Percentiles rank a stretch among this genome's conserved stretches.
Conservation (phyloP, 768 basidiomycete genomes). For the Boletus reticulatus region DNA sequence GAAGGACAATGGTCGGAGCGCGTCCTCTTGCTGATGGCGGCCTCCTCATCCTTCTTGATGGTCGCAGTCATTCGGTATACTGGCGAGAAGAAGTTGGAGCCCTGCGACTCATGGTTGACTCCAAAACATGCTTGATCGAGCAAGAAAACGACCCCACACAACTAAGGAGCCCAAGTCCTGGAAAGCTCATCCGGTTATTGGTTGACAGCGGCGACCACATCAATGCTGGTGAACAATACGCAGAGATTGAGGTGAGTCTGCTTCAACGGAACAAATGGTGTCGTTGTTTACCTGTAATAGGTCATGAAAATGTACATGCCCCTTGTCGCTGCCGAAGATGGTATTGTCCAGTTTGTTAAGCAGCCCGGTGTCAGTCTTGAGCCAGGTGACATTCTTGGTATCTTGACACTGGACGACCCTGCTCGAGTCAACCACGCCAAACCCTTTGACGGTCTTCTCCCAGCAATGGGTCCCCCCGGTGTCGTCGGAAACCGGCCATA, state of each 20-base stretch:
- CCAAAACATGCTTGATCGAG: constrained; percentile 97
- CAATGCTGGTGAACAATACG: constrained; percentile 94
- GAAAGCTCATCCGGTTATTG: constrained; percentile 92
- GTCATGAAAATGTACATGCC: constrained; percentile 99
- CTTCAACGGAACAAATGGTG: neutral
- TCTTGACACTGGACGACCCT: constrained; percentile 94
- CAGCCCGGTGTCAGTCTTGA: constrained; percentile 97
- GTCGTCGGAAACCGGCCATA: constrained; percentile 88
- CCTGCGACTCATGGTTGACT: constrained; percentile 87
- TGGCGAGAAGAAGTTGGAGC: constrained; percentile 99
- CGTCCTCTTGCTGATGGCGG: constrained; percentile 94
- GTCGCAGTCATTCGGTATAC: constrained; percentile 95
- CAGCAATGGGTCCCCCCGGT: constrained; percentile 80
- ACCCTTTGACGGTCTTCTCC: constrained; percentile 94
- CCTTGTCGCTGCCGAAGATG: constrained; percentile 90
- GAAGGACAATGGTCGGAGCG: constrained; percentile 87
- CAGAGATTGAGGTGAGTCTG: constrained; percentile 85
- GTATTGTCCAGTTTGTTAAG: constrained; percentile 93
- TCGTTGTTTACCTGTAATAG: constrained; percentile 33
- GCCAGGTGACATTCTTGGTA: constrained; percentile 96
- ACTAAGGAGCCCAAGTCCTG: constrained; percentile 91
- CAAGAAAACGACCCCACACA: constrained; percentile 99
- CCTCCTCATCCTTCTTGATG: constrained; percentile 86
- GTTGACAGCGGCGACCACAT: constrained; percentile 98
- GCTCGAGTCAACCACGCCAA: constrained; percentile 96